A percentile compares a stretch with the other conserved stretches of the same genome.
Evolutionary conservation across 2,329 filamentous ascomycete genomes (phyloP).

Genomic region (Sordariomycetes sp.): DNA sequence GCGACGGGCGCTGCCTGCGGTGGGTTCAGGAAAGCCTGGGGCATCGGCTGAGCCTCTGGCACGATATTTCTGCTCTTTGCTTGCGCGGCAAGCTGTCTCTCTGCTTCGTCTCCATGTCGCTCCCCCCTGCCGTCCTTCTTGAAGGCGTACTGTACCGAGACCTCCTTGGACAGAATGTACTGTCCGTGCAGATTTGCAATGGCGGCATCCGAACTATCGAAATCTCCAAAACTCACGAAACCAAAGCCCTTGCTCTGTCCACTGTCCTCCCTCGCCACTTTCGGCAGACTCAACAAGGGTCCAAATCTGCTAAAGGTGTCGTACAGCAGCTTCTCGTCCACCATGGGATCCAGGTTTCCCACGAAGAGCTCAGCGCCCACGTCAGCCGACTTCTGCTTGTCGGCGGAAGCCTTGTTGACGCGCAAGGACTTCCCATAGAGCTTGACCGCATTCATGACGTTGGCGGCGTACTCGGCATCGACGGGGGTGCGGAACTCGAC

Average conservation of each 20-base stretch:
- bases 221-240: slow-evolving; percentile 87
- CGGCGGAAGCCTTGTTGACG: slow-evolving; percentile 86
- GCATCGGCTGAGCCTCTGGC: slow-evolving; percentile 67
- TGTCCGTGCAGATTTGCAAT: slow-evolving; percentile 91
- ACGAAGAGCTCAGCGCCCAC: slow-evolving; percentile 96
- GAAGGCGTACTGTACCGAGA: slow-evolving; percentile 95
- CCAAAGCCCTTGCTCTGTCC: slow-evolving; percentile 91
- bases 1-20: slow-evolving; percentile 12
- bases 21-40: slow-evolving; percentile 56
- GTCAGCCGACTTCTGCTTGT: slow-evolving; percentile 88
- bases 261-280: slow-evolving; percentile 84
- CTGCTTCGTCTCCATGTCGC: slow-evolving; percentile 87
- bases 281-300: slow-evolving; percentile 72
- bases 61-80: slow-evolving; percentile 92
- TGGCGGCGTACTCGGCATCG: slow-evolving; percentile 92
- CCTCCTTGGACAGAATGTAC: slow-evolving; percentile 94
- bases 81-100: slow-evolving; percentile 82
- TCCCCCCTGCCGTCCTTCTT: slow-evolving; percentile 99
- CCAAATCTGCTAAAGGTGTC: slow-evolving; percentile 92
- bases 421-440: slow-evolving; percentile 90
- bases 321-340: slow-evolving; percentile 92
- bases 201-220: slow-evolving; percentile 87
- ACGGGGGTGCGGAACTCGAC: slow-evolving; percentile 95
- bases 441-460: slow-evolving; percentile 93
- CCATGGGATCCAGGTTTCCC: slow-evolving; percentile 88